Conservation (phyloP, 2,329 filamentous ascomycete genomes). For the Graphilbum fragrans region DNA sequence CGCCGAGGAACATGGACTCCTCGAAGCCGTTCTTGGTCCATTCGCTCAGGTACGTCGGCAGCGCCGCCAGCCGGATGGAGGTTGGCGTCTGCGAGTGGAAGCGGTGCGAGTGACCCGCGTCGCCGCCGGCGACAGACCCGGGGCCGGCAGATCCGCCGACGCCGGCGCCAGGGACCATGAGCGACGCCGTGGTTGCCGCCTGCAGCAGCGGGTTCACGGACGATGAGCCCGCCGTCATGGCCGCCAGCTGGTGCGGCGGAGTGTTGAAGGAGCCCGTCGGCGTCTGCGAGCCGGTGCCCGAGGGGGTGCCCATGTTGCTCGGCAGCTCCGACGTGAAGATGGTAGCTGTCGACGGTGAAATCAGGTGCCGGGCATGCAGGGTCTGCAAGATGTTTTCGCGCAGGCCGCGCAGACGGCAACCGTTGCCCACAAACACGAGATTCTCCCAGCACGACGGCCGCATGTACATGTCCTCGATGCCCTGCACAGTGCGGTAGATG, state of each 20-base stretch:
- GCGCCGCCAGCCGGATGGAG: constrained; percentile 63
- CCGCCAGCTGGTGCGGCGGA: constrained; percentile 41
- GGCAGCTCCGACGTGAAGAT: constrained; percentile 97
- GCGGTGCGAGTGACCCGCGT: constrained; percentile 29
- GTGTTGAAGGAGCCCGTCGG: constrained; percentile 54
- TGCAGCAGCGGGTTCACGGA: constrained; percentile 80
- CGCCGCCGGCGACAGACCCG: constrained; percentile 27
- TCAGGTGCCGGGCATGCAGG: constrained; percentile 69
- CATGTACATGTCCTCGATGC: constrained; percentile 74
- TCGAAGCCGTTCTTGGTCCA: constrained; percentile 76
- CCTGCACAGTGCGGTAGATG: constrained; percentile 72
- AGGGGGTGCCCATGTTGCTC: constrained; percentile 82
- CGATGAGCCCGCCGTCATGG: constrained; percentile 18
- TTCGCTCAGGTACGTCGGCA: constrained; percentile 79
- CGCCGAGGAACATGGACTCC: constrained; percentile 76
- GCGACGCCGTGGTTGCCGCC: constrained; percentile 30
- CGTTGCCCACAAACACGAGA: constrained; percentile 84
- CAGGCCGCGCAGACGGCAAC: constrained; percentile 61
- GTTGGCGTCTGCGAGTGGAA: constrained; percentile 65
- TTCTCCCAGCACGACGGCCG: constrained; percentile 85
- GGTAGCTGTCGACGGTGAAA: constrained; percentile 84
- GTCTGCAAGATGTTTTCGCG: constrained; percentile 78
- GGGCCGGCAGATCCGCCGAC: constrained; percentile 23
- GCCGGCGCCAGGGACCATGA: constrained; percentile 4
- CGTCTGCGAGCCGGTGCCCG: constrained; percentile 83